Percentiles rank a stretch among this genome's conserved stretches.
Conservation (phyloP, 2,329 filamentous ascomycete genomes). For the Tolypocladium tropicale region DNA sequence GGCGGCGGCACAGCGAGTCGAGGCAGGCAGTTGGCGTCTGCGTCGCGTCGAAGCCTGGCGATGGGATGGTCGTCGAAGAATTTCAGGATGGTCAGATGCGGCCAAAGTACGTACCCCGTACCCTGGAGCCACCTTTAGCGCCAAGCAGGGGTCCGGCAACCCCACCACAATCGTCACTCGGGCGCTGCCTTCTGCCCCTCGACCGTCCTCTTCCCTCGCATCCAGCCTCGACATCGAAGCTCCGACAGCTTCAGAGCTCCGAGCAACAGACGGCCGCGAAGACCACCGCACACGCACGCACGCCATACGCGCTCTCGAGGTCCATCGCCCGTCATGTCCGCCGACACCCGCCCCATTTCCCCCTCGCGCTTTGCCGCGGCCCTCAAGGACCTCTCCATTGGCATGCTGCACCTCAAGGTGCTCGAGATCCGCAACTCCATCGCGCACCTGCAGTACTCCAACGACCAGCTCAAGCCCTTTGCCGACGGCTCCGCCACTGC, state of each 20-base stretch:
- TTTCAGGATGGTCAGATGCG: not conserved
- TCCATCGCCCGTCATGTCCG: conserved; percentile 41
- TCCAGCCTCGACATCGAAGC: not conserved
- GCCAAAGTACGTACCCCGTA: not conserved
- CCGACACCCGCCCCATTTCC: conserved; percentile 50
- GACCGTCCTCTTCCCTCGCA: not conserved
- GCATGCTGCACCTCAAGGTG: conserved; percentile 61
- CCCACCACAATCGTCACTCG: not conserved
- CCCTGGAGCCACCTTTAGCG: not conserved
- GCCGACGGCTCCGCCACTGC: conserved; percentile 38
- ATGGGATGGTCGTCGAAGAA: not conserved
- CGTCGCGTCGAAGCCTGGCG: not conserved
- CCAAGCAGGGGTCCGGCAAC: not conserved
- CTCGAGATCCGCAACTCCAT: conserved; percentile 68
- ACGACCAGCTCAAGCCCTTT: conserved; percentile 61
- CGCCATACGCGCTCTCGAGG: not conserved
- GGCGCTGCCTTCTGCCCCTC: not conserved
- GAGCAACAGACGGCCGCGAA: not conserved
- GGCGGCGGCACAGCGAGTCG: not conserved
- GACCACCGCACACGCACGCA: not conserved
- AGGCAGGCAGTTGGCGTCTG: not conserved
- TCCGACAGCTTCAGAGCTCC: not conserved
- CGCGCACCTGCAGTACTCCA: conserved; percentile 62
- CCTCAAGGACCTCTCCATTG: conserved; percentile 54
- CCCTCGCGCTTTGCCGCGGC: conserved; percentile 55